Percentiles rank a stretch among this genome's conserved stretches.
These are phyloP conservation scores for Penicillium alfredii DNA, from an alignment of 495 filamentous ascomycete genomes.

Conservation along the genomic window DNA sequence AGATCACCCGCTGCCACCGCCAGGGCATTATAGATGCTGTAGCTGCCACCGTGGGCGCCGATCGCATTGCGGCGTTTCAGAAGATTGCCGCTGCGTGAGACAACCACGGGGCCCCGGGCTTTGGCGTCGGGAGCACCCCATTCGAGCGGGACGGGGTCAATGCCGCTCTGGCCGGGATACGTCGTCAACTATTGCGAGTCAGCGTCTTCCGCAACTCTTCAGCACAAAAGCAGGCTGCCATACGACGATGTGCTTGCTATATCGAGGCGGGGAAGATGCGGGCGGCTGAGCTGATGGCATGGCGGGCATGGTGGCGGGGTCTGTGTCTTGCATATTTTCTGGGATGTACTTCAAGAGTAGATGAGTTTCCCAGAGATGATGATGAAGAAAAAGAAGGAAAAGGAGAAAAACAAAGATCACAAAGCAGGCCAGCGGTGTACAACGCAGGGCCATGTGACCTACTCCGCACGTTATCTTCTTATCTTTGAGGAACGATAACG, in stretches of 20 bases:
- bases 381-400: background rate
- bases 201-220: conserved; percentile 1
- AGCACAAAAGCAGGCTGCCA: conserved; percentile 2
- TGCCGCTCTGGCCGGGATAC: conserved; percentile 89
- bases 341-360: too few relatives aligned
- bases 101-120: conserved; percentile 81
- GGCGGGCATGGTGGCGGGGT: conserved; percentile 17
- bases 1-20: conserved; percentile 89
- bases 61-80: conserved; percentile 82
- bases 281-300: conserved; percentile 17
- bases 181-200: conserved; percentile 56
- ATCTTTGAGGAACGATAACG: too few relatives aligned
- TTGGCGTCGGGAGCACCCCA: conserved; percentile 78
- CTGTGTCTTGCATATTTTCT: too few relatives aligned
- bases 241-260: conserved; percentile 44
- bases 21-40: conserved; percentile 92
- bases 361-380: too few relatives aligned
- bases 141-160: conserved; percentile 80
- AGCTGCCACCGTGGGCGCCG: conserved; percentile 94
- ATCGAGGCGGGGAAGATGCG: conserved; percentile 20
- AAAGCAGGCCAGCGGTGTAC: background rate
- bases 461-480: conserved; percentile 19
- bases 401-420: background rate
- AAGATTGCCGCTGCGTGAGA: conserved; percentile 67
- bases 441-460: too few relatives aligned